Evolutionary conservation across 2,329 filamentous ascomycete species (phyloP).

Genomic region (Dactylellina cionopaga): DNA sequence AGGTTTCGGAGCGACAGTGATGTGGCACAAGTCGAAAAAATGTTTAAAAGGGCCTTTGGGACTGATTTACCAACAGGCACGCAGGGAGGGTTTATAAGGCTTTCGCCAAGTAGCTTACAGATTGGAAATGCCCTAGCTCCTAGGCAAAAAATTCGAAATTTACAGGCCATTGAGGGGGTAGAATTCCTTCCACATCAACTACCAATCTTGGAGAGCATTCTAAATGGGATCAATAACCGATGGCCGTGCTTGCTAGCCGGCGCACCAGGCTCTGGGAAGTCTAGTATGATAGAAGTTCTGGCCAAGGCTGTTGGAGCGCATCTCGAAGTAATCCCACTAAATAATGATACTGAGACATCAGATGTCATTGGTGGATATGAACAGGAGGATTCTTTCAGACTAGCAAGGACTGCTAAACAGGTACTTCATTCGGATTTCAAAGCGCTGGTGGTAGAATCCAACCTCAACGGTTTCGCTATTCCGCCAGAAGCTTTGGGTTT

Average conservation of each 20-base stretch:
- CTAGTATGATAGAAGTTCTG: conserved; percentile 78
- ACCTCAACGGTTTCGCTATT: background rate
- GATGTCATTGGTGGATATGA: conserved; percentile 97
- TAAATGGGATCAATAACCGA: conserved; percentile 85
- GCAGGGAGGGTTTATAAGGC: conserved; percentile 77
- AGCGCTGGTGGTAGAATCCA: conserved; percentile 16
- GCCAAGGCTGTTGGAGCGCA: conserved; percentile 80
- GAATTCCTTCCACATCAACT: conserved; percentile 65
- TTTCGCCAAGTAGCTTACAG: conserved; percentile 74
- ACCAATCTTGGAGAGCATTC: conserved; percentile 81
- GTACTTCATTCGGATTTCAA: conserved; percentile 62
- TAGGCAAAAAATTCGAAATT: conserved; percentile 66
- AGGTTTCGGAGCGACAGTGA: conserved; percentile 82
- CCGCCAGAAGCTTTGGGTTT: conserved; percentile 1
- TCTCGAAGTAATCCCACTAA: conserved; percentile 85
- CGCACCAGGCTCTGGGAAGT: conserved; percentile 86
- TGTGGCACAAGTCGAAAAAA: conserved; percentile 69
- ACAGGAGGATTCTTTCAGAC: conserved; percentile 83
- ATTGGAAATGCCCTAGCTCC: conserved; percentile 78
- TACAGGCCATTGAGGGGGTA: conserved; percentile 55
- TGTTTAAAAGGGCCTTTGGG: conserved; percentile 75
- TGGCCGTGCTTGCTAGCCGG: conserved; percentile 92
- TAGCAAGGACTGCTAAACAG: conserved; percentile 71
- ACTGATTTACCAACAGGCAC: conserved; percentile 60
- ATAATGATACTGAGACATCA: conserved; percentile 95